Conservation (phyloP, 1,284 basidiomycete species). For the Rhodotorula sp. region DNA sequence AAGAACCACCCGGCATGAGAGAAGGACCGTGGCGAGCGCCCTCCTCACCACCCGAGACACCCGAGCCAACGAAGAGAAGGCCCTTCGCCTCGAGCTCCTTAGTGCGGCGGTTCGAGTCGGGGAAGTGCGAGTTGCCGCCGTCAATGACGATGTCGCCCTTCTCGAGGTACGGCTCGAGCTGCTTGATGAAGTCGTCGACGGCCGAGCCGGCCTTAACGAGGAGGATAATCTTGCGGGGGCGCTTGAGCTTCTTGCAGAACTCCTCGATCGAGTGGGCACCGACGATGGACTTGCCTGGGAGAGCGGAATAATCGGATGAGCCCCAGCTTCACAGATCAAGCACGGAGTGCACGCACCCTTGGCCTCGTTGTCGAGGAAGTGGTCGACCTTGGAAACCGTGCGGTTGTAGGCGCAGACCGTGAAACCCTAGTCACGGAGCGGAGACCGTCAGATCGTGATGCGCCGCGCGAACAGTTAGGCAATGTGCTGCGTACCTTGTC, state of each 20-base stretch:
- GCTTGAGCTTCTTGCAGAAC: constrained; percentile 62
- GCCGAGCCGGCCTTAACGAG: constrained; percentile 75
- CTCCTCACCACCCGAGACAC: constrained; percentile 99
- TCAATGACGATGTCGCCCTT: constrained; percentile 93
- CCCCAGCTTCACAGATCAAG: not conserved
- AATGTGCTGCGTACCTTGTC: constrained; percentile 66
- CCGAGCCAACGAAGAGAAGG: constrained; percentile 94
- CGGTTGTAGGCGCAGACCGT: constrained; percentile 96
- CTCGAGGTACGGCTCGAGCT: constrained; percentile 61
- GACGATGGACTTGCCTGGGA: constrained; percentile 83
- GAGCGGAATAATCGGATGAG: not conserved
- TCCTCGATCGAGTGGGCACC: constrained; percentile 94
- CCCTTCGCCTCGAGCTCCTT: constrained; percentile 93
- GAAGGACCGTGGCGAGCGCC: constrained; percentile 97
- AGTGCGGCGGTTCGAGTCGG: constrained; percentile 93
- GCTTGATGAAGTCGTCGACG: constrained; percentile 62
- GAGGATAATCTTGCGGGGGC: constrained; percentile 78
- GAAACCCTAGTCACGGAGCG: constrained; percentile 63
- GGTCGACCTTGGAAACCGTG: constrained; percentile 92
- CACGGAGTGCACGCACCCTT: constrained; percentile 66
- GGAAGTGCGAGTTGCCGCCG: constrained; percentile 99
- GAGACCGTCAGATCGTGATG: not conserved
- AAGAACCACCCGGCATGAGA: constrained; percentile 97
- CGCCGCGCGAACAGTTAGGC: not conserved
- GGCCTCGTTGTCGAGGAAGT: constrained; percentile 94